phyloP scores from a whole-genome alignment of 306 rosid species.

The Phaseolus lunatus region DNA sequence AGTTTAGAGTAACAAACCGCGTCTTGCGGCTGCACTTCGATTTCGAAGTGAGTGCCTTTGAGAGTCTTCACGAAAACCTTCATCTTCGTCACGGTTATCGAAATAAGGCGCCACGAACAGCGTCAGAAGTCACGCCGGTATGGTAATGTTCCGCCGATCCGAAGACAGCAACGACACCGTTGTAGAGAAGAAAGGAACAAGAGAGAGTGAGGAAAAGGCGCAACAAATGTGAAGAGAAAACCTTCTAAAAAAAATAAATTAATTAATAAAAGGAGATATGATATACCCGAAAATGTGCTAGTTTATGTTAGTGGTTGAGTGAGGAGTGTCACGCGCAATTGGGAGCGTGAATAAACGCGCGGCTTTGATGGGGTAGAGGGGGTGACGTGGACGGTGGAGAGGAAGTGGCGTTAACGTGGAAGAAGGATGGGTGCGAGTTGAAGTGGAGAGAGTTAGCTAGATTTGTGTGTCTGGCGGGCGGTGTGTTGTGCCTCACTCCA shows the following conservation, averaged over 20 bases:
- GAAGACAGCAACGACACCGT: constrained; percentile 33
- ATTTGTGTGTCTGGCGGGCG: constrained; percentile 40
- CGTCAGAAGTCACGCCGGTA: constrained; percentile 34
- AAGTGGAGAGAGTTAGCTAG: constrained; percentile 33
- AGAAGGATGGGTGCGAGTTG: not conserved
- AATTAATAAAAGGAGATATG: constrained; percentile 16
- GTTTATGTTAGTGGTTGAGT: not conserved
- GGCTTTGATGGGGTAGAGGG: too few species aligned
- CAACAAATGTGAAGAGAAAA: constrained; percentile 45
- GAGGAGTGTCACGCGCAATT: not conserved
- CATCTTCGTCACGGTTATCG: constrained; percentile 53
- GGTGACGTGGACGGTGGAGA: too few species aligned
- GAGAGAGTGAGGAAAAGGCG: constrained; percentile 46
- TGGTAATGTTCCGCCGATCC: constrained; percentile 42
- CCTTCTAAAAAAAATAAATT: not conserved
- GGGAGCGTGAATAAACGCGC: not conserved
- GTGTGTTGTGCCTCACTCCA: not conserved
- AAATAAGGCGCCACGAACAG: not conserved
- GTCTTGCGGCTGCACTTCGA: constrained; percentile 69
- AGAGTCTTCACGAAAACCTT: constrained; percentile 85
- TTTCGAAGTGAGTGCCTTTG: constrained; percentile 81
- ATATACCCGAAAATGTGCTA: constrained; percentile 38
- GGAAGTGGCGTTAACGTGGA: not conserved
- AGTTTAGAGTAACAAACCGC: constrained; percentile 48
- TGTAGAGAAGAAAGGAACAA: not conserved